Evolutionary conservation across 2,329 filamentous ascomycete species (phyloP), one percentile per base, ranked within the genome.

Genomic region (Alternaria longipes): DNA sequence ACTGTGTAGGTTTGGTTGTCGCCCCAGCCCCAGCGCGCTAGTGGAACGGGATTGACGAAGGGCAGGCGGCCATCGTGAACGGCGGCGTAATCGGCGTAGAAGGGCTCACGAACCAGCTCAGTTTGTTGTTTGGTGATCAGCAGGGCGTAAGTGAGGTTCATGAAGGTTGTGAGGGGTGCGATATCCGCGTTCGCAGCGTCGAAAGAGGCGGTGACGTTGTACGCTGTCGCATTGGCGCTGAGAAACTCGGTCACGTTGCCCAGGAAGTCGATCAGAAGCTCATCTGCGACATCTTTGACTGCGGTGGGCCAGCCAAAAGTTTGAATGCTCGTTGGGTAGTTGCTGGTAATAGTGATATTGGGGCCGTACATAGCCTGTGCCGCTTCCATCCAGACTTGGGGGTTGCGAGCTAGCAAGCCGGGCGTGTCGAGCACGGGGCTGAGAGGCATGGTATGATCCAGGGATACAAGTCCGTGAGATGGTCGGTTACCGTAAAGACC

Each of bases 401-500:
- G 81, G 56, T 84, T 78, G n/a, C 81, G 79, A 2, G 81, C 80
- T 9, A 84, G 64, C 14, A 85, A 77, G 3, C 83, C 83, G 14
- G 81, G 73, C 7, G 83, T 84, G 60, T 85, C 83, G 9, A 84
- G 77, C 16, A 79, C 72, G 1, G 82, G 81, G 11, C 81, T 80
- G 8, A 85, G 66, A 3, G 83, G 80, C 80, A 87, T 84, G 0
- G 82, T 82, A 12, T 82, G 75, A 7, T 83, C 80, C 1, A 87
- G 74, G 8, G 77, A 68, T 0, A 86, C 79, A 0, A 85, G 72
- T 3, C 79, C 81, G 47, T 82, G 79, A 1, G 81, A 81, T 3
- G 84, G 84, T 5, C 84, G 73, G 54, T 85, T 85, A 3, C 84
- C 83, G 56, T 81, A 86, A 4, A 83, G 66, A 4, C 84, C 84